These are phyloP conservation scores for Starmerella apicola DNA, from an alignment of 805 yeast species.

Conservation along the genomic window DNA sequence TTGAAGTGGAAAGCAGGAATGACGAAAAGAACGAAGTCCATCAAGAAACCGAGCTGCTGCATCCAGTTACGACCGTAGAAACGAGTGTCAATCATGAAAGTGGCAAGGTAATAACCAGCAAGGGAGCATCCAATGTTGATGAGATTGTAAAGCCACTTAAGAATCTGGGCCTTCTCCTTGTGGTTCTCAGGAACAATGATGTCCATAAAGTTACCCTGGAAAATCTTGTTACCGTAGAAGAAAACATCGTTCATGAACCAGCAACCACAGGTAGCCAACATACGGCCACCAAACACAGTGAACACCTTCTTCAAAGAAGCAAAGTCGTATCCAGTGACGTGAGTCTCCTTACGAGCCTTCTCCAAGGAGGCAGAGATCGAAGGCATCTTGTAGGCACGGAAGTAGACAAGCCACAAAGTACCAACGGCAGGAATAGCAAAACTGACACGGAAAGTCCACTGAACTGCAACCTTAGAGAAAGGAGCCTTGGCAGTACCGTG, in stretches of 20 bases:
- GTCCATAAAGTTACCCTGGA: slow-evolving; percentile 30
- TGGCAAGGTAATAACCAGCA: slow-evolving; percentile 52
- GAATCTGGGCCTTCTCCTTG: slow-evolving; percentile 38
- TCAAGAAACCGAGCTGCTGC: slow-evolving; percentile 44
- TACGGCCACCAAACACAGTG: slow-evolving; percentile 26
- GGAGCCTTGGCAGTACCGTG: slow-evolving; percentile 22
- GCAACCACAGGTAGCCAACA: slow-evolving; percentile 43
- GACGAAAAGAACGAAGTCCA: slow-evolving; percentile 44
- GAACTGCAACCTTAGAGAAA: slow-evolving; percentile 28
- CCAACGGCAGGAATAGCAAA: slow-evolving; percentile 31
- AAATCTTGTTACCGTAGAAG: slow-evolving; percentile 53
- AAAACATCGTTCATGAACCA: slow-evolving; percentile 59
- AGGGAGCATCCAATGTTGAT: slow-evolving; percentile 59
- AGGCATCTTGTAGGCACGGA: slow-evolving; percentile 30
- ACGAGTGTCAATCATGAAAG: slow-evolving; percentile 39
- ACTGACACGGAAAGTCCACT: slow-evolving; percentile 30
- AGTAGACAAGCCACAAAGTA: slow-evolving; percentile 30
- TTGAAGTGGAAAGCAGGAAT: slow-evolving; percentile 48
- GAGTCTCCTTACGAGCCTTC: slow-evolving; percentile 22
- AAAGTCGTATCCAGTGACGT: slow-evolving; percentile 30
- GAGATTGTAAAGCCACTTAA: slow-evolving; percentile 35
- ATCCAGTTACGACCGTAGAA: slow-evolving; percentile 45
- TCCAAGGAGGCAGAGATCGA: slow-evolving; percentile 25
- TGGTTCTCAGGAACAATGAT: slow-evolving; percentile 31
- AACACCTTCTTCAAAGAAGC: slow-evolving; percentile 23